These are phyloP conservation scores for Wickerhamomyces ciferrii DNA, from an alignment of 805 yeast species.

Conservation along the genomic window DNA sequence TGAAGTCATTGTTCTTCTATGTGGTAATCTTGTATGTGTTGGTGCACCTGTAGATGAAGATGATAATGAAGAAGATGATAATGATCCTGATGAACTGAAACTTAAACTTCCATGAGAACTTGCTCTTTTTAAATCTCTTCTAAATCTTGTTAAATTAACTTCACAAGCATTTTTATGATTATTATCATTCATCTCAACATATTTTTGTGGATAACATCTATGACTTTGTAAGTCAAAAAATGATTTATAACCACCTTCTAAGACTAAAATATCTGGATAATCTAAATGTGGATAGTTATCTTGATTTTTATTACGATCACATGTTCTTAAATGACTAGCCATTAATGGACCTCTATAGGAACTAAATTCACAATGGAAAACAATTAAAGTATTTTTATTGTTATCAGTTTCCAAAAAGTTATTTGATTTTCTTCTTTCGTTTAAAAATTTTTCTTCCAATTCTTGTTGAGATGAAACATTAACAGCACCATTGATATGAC, in stretches of 20 bases:
- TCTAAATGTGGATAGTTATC: slow-evolving; percentile 74
- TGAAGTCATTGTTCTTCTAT: slow-evolving; percentile 20
- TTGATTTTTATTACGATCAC: slow-evolving; percentile 72
- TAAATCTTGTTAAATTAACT: slow-evolving; percentile 46
- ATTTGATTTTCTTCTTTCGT: slow-evolving; percentile 6
- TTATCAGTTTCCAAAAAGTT: slow-evolving; percentile 9
- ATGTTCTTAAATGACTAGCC: slow-evolving; percentile 80
- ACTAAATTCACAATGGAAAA: slow-evolving; percentile 94
- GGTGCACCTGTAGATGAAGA: slow-evolving; percentile 1
- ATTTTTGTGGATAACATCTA: slow-evolving; percentile 70
- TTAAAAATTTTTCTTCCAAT: slow-evolving; percentile 52
- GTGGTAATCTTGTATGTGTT: slow-evolving; percentile 3
- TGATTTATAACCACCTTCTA: slow-evolving; percentile 87
- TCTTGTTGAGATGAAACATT: slow-evolving; percentile 70
- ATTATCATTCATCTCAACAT: slow-evolving; percentile 80
- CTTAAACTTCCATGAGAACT: slow-evolving; percentile 27
- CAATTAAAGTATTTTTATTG: slow-evolving; percentile 41
- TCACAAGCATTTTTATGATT: slow-evolving; percentile 47
- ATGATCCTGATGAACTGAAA: slow-evolving; percentile 6
- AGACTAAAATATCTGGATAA: slow-evolving; percentile 84
- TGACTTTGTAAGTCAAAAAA: slow-evolving; percentile 57
- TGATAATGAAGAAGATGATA: slow-evolving; percentile 5
- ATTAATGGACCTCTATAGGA: slow-evolving; percentile 90
- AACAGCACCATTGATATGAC: slow-evolving; percentile 81
- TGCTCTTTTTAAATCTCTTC: slow-evolving; percentile 36